Percentiles rank a stretch among this genome's conserved stretches.
Evolutionary conservation across 2,329 filamentous ascomycete genomes (phyloP).

Genomic region (Stachybotrys echinatus): DNA sequence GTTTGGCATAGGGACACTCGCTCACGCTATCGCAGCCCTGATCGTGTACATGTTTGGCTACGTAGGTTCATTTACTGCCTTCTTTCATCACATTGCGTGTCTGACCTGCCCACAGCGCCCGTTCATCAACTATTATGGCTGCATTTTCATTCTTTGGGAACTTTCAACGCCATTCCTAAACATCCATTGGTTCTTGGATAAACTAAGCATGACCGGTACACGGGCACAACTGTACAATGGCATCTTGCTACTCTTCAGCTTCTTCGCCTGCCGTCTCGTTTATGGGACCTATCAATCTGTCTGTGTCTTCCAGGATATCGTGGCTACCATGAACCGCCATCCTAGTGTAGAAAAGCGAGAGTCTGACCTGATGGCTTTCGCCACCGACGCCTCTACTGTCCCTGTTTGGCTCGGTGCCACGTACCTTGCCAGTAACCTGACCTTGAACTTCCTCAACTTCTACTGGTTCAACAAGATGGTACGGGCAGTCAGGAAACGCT

Average conservation of each 20-base stretch:
- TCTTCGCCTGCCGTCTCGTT: slow-evolving; percentile 71
- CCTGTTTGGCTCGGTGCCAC: slow-evolving; percentile 64
- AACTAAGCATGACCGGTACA: slow-evolving; percentile 73
- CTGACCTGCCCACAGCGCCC: slow-evolving; percentile 53
- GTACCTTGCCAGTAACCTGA: slow-evolving; percentile 66
- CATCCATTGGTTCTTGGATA: slow-evolving; percentile 90
- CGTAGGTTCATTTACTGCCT: slow-evolving; percentile 45
- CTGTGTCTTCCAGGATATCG: slow-evolving; percentile 67
- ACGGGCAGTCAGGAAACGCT: slow-evolving; percentile 69
- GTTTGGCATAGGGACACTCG: slow-evolving; percentile 72
- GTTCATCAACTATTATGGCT: slow-evolving; percentile 78
- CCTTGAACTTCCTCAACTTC: slow-evolving; percentile 71
- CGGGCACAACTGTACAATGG: slow-evolving; percentile 73
- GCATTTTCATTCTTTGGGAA: slow-evolving; percentile 81
- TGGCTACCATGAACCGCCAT: slow-evolving; percentile 39
- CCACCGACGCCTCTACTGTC: slow-evolving; percentile 42
- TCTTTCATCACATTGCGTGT: not conserved
- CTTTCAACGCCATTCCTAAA: slow-evolving; percentile 82
- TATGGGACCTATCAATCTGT: slow-evolving; percentile 72
- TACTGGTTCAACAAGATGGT: slow-evolving; percentile 91
- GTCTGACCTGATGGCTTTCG: slow-evolving; percentile 33
- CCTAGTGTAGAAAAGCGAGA: slow-evolving; percentile 19
- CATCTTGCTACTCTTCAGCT: slow-evolving; percentile 63
- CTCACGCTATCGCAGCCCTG: slow-evolving; percentile 70
- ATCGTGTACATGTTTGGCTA: slow-evolving; percentile 74